phyloP scores from a whole-genome alignment of 2,329 filamentous ascomycete species.

The Fusarium sp. region DNA sequence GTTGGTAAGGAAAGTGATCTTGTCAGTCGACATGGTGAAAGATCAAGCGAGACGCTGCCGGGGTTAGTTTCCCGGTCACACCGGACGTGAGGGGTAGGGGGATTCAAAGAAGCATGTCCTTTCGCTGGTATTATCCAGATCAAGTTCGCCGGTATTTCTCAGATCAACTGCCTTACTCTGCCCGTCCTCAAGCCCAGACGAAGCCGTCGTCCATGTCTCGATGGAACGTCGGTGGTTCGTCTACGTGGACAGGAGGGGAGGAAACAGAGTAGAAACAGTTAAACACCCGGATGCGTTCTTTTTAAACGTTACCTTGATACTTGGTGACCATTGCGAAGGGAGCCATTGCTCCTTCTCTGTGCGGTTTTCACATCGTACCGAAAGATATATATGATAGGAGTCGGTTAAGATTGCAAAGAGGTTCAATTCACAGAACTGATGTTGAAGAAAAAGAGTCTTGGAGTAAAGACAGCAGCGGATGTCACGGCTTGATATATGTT shows the following conservation, averaged over 20 bases:
- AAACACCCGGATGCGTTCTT: constrained; percentile 62
- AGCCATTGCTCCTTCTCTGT: constrained; percentile 40
- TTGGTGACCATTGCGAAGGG: constrained; percentile 43
- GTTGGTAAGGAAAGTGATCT: constrained; percentile 88
- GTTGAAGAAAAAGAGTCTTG: constrained; percentile 1
- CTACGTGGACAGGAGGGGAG: constrained; percentile 1
- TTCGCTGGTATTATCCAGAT: constrained; percentile 90
- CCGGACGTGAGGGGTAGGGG: constrained; percentile 43
- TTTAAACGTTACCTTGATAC: constrained; percentile 59
- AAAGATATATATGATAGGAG: constrained; percentile 8
- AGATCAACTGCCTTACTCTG: constrained; percentile 59
- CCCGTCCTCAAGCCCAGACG: constrained; percentile 16
- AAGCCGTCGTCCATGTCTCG: not conserved
- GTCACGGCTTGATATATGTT: constrained; percentile 28
- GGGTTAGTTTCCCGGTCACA: constrained; percentile 58
- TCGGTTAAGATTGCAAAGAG: not conserved
- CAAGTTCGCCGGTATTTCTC: constrained; percentile 88
- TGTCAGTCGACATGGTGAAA: constrained; percentile 80
- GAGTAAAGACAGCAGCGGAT: not conserved
- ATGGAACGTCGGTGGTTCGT: not conserved
- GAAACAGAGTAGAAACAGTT: constrained; percentile 35
- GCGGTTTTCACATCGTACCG: constrained; percentile 44
- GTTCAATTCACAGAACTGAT: not conserved
- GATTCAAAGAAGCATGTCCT: constrained; percentile 81
- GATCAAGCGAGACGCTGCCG: constrained; percentile 57